These are phyloP conservation scores for Phlyctochytrium bullatum DNA, from an alignment of 192 early-diverging fungal species.

Conservation along the genomic window DNA sequence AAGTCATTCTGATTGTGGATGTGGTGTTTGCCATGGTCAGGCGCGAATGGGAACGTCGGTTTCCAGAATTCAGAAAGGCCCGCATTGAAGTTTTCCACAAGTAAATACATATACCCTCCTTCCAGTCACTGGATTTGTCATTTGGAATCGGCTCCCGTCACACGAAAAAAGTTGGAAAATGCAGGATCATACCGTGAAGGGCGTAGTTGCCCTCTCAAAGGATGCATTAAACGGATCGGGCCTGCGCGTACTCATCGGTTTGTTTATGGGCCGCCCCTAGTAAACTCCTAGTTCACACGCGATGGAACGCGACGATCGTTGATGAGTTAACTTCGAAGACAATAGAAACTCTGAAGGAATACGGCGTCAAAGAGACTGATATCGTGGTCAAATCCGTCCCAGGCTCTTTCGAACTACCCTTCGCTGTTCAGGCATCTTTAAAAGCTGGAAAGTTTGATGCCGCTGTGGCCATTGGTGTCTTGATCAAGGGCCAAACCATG, in stretches of 20 bases:
- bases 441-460: conserved; percentile 74
- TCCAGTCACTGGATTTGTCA: no score
- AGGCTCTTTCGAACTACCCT: conserved; percentile 94
- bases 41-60: conserved; percentile 75
- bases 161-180: background rate
- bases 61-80: conserved; percentile 50
- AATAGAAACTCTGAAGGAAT: conserved; percentile 56
- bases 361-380: conserved; percentile 70
- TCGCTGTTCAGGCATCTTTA: conserved; percentile 77
- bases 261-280: background rate
- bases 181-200: background rate
- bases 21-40: conserved; percentile 71
- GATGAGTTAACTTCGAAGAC: conserved; percentile 77
- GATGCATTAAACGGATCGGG: background rate
- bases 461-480: conserved; percentile 90
- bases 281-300: conserved; percentile 71
- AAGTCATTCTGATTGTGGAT: conserved; percentile 84
- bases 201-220: background rate
- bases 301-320: conserved; percentile 92
- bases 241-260: conserved; percentile 2
- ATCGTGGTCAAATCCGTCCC: conserved; percentile 78
- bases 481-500: conserved; percentile 98
- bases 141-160: no score
- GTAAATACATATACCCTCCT: conserved; percentile 22
- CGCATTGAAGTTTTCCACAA: conserved; percentile 45